These are phyloP conservation scores for Monosporascus ibericus DNA, from an alignment of 2,329 filamentous ascomycete genomes.

Conservation along the genomic window DNA sequence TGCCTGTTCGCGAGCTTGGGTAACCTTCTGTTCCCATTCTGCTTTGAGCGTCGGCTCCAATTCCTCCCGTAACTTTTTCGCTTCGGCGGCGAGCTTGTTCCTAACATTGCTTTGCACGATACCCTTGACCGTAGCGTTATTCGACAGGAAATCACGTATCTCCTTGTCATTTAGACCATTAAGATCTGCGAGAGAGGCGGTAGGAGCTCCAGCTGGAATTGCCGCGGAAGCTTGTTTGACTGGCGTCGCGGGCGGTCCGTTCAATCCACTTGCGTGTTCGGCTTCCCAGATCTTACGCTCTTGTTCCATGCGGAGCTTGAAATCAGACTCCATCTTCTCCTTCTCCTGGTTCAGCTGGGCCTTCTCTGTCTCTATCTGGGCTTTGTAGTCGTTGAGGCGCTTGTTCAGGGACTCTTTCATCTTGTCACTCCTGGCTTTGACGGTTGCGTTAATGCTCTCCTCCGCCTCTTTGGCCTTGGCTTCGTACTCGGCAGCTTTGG, in stretches of 20 bases:
- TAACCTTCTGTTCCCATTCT: conserved; percentile 48
- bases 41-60: conserved; percentile 38
- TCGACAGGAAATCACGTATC: conserved; percentile 50
- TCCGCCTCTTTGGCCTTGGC: conserved; percentile 59
- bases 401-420: conserved; percentile 64
- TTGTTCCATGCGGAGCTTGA: conserved; percentile 23
- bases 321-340: conserved; percentile 54
- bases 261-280: conserved; percentile 12
- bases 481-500: conserved; percentile 59
- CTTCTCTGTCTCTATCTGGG: conserved; percentile 40
- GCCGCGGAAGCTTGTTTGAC: conserved; percentile 32
- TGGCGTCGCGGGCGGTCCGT: conserved; percentile 30
- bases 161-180: conserved; percentile 47
- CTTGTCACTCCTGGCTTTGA: conserved; percentile 61
- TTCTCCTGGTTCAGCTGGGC: conserved; percentile 58
- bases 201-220: conserved; percentile 27
- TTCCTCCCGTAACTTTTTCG: conserved; percentile 53
- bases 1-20: conserved; percentile 53
- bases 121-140: conserved; percentile 50
- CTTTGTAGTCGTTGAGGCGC: conserved; percentile 61
- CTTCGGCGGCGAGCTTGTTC: conserved; percentile 62
- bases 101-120: conserved; percentile 59
- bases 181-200: conserved; percentile 32
- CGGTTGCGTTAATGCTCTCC: conserved; percentile 50
- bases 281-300: conserved; percentile 25